Conservation (phyloP, 768 basidiomycete genomes). For the Tulasnella sp. region DNA sequence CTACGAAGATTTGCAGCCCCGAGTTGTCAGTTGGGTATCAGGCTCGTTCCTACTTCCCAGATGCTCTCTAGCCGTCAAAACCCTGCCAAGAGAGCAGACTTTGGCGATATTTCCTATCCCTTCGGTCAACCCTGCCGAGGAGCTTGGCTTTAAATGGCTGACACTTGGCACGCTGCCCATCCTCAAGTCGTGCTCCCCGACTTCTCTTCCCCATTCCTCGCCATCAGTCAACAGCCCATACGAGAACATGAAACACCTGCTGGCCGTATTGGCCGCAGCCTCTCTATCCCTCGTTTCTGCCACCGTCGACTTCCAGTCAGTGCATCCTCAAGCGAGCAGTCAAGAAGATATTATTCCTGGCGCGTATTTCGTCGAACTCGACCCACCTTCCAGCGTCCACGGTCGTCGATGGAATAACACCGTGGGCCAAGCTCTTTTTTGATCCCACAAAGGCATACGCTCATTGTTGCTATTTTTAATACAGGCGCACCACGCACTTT, state of each 20-base stretch:
- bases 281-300: slow-evolving; percentile 6
- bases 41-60: no score
- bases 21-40: no score
- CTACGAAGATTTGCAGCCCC: no score
- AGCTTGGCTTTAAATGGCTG: no score
- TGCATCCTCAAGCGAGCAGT: no score
- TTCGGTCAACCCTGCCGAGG: no score
- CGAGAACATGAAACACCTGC: background rate
- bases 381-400: slow-evolving; percentile 41
- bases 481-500: slow-evolving; percentile 29
- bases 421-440: background rate
- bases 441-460: slow-evolving; percentile 42
- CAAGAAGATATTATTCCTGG: slow-evolving; percentile 54
- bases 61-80: no score
- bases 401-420: slow-evolving; percentile 24
- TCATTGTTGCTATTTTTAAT: slow-evolving; percentile 46
- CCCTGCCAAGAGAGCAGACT: no score
- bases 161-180: no score
- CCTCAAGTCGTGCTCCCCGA: background rate
- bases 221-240: background rate
- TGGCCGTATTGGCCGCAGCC: background rate
- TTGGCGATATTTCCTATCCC: no score
- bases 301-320: background rate
- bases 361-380: slow-evolving; percentile 63
- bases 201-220: background rate